Percentiles rank a stretch among this genome's conserved stretches.
These are phyloP conservation scores for Waltiozyma sp. DNA, from an alignment of 1,139 yeast species.

Conservation along the genomic window DNA sequence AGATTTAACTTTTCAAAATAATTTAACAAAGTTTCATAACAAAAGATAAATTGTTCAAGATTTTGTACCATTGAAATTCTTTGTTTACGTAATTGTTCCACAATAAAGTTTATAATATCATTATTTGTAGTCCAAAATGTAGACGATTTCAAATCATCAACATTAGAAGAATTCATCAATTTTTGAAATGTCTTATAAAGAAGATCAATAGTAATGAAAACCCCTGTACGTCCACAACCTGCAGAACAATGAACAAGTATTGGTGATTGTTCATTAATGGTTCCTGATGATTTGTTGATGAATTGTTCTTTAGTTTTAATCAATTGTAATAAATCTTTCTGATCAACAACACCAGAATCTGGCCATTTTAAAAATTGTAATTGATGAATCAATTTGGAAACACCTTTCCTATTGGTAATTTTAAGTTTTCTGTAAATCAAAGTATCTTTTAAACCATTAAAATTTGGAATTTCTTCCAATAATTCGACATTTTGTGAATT, in stretches of 20 bases:
- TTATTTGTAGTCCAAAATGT: slow-evolving; percentile 25
- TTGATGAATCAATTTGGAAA: slow-evolving; percentile 36
- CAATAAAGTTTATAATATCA: slow-evolving; percentile 19
- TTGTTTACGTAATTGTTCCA: slow-evolving; percentile 51
- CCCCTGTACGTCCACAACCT: slow-evolving; percentile 90
- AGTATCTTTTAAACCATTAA: slow-evolving; percentile 19
- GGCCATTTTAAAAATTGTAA: slow-evolving; percentile 73
- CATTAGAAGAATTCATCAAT: slow-evolving; percentile 5
- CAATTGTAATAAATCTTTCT: slow-evolving; percentile 32
- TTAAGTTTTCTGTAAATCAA: slow-evolving; percentile 24
- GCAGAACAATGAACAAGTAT: slow-evolving; percentile 79
- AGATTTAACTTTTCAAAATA: slow-evolving; percentile 12
- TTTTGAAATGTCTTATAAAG: slow-evolving; percentile 31
- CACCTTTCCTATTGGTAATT: slow-evolving; percentile 7
- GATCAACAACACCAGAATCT: slow-evolving; percentile 62
- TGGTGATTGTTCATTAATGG: slow-evolving; percentile 40
- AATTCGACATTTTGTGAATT: slow-evolving; percentile 20
- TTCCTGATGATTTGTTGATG: neutral
- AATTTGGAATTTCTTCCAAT: slow-evolving; percentile 19
- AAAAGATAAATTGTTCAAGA: slow-evolving; percentile 58
- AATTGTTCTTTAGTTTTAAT: neutral
- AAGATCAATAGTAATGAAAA: slow-evolving; percentile 67
- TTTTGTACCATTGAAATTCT: slow-evolving; percentile 80
- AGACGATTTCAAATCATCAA: neutral
- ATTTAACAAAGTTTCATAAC: slow-evolving; percentile 45